A percentile compares a stretch with the other conserved stretches of the same genome.
These are phyloP conservation scores for Botrytis fabae DNA, from an alignment of 2,329 filamentous ascomycete species.

Conservation along the genomic window DNA sequence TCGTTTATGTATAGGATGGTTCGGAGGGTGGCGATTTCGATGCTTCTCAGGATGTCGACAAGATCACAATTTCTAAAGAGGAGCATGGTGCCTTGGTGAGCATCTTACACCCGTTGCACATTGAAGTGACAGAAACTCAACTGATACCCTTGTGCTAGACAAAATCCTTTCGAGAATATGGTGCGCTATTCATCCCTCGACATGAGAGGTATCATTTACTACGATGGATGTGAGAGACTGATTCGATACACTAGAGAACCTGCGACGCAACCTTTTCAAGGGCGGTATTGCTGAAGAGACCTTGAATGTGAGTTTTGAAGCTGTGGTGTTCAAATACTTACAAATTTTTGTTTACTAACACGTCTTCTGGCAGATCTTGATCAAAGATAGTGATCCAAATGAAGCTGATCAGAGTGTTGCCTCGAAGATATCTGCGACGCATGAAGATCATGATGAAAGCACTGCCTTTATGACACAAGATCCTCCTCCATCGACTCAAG, in stretches of 20 bases:
- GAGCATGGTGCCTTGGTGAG: constrained; percentile 63
- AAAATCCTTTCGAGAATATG: constrained; percentile 51
- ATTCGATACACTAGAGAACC: constrained; percentile 36
- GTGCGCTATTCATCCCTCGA: constrained; percentile 44
- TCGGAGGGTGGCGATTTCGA: constrained; percentile 41
- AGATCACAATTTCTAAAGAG: constrained; percentile 56
- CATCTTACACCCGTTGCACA: neutral
- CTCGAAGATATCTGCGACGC: constrained; percentile 26
- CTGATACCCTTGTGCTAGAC: constrained; percentile 32
- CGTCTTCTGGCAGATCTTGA: constrained; percentile 32
- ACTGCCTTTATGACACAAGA: constrained; percentile 26
- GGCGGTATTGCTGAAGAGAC: constrained; percentile 51
- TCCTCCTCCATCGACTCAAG: constrained; percentile 26
- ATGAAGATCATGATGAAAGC: constrained; percentile 23
- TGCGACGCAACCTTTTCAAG: constrained; percentile 51
- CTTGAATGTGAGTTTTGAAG: constrained; percentile 41
- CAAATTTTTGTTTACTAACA: constrained; percentile 26
- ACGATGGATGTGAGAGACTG: constrained; percentile 21
- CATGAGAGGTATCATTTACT: constrained; percentile 1
- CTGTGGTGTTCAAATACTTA: neutral
- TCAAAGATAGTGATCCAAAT: constrained; percentile 33
- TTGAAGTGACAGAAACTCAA: constrained; percentile 12
- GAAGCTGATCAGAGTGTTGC: constrained; percentile 22
- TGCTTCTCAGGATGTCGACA: constrained; percentile 40
- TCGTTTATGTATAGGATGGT: constrained; percentile 42